Evolutionary conservation across 23 red algal genomes (phyloP).

Genomic region (Cyanidioschyzon merolae): DNA sequence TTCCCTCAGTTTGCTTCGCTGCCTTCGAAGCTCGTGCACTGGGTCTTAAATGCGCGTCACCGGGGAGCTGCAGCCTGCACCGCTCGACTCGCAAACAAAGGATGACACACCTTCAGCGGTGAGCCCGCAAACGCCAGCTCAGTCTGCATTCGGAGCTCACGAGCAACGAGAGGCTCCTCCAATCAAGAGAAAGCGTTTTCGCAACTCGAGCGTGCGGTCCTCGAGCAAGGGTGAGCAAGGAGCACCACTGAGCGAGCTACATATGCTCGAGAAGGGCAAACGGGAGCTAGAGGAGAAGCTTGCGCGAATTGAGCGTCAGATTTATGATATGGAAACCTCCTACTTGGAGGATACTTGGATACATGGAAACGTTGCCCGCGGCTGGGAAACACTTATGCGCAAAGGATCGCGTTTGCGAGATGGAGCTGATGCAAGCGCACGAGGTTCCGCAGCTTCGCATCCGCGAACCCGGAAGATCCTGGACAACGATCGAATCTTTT

Average conservation of each 20-base stretch:
- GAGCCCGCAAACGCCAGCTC: too few species aligned
- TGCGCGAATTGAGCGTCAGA: constrained; percentile 1
- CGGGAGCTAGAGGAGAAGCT: neutral
- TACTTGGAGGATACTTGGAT: constrained; percentile 63
- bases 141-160: too few species aligned
- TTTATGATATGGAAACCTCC: constrained; percentile 35
- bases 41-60: too few species aligned
- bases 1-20: too few species aligned
- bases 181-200: neutral
- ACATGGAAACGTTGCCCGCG: constrained; percentile 54
- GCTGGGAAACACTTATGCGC: constrained; percentile 43
- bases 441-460: constrained; percentile 3
- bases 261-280: neutral
- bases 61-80: too few species aligned
- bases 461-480: neutral
- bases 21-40: too few species aligned
- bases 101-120: too few species aligned
- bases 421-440: constrained; percentile 15
- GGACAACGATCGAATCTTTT: constrained; percentile 2
- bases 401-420: constrained; percentile 19
- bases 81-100: too few species aligned
- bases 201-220: neutral
- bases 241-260: neutral
- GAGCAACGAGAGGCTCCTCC: too few species aligned
- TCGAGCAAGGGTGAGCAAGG: neutral